Percentiles rank a stretch among this genome's conserved stretches.
Conservation (phyloP, 345 rosid species). For the Aquilaria yunnanensis region DNA sequence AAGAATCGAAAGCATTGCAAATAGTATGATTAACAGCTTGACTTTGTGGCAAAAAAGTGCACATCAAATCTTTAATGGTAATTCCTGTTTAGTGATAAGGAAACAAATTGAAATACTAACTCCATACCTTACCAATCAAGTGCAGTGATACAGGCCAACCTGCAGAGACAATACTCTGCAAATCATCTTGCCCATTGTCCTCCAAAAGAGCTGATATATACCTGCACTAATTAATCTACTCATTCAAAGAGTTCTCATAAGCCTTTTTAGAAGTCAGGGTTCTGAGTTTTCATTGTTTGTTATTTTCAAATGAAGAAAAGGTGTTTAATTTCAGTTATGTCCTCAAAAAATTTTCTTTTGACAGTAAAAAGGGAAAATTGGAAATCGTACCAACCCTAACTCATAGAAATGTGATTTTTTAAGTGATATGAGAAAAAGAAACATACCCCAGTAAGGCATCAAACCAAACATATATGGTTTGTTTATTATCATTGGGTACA, state of each 20-base stretch:
- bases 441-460: conserved; percentile 89
- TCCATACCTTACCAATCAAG: conserved; percentile 84
- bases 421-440: conserved; percentile 5
- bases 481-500: conserved; percentile 78
- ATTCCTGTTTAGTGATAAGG: neutral
- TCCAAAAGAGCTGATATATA: conserved; percentile 82
- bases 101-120: neutral
- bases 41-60: neutral
- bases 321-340: neutral
- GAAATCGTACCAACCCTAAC: neutral
- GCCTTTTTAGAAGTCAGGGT: neutral
- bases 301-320: neutral
- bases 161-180: conserved; percentile 57
- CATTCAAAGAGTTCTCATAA: conserved; percentile 2
- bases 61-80: neutral
- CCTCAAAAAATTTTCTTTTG: neutral
- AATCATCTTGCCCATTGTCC: conserved; percentile 40
- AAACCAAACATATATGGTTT: conserved; percentile 98
- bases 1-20: neutral
- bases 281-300: neutral
- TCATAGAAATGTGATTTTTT: neutral
- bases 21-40: neutral
- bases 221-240: conserved; percentile 33
- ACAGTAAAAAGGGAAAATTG: conserved; percentile 4
- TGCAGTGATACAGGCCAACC: conserved; percentile 98